phyloP scores from a whole-genome alignment of 2,329 filamentous ascomycete species.

The Triangularia setosa region DNA sequence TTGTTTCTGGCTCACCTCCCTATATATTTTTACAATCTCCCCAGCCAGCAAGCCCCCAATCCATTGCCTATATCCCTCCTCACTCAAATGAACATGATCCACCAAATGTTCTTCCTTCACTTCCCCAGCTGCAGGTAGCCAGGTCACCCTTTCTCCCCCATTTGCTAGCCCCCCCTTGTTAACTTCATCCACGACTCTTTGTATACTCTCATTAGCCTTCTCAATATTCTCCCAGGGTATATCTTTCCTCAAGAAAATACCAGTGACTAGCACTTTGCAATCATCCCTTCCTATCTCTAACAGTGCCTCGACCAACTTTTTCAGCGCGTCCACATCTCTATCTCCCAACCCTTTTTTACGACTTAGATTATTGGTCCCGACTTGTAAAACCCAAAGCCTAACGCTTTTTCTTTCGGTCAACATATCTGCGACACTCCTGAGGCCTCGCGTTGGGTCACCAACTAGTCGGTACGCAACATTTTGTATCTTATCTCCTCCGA shows the following conservation, averaged over 20 bases:
- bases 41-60: neutral
- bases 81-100: constrained; percentile 22
- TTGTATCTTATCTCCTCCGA: constrained; percentile 25
- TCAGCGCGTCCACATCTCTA: constrained; percentile 11
- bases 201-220: constrained; percentile 8
- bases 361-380: constrained; percentile 22
- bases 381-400: constrained; percentile 23
- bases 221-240: constrained; percentile 5
- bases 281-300: neutral
- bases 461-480: constrained; percentile 22
- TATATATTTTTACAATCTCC: neutral
- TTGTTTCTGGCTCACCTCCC: too few relatives aligned
- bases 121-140: neutral
- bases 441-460: neutral
- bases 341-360: constrained; percentile 17
- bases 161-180: constrained; percentile 3
- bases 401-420: constrained; percentile 8
- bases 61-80: constrained; percentile 22
- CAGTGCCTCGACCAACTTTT: constrained; percentile 8
- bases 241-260: constrained; percentile 17
- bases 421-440: constrained; percentile 8
- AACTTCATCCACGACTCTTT: neutral
- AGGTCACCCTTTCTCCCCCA: constrained; percentile 9
- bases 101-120: constrained; percentile 15
- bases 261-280: constrained; percentile 18